phyloP scores from a whole-genome alignment of 192 early-diverging fungal species.

The Coemansia sp. region DNA sequence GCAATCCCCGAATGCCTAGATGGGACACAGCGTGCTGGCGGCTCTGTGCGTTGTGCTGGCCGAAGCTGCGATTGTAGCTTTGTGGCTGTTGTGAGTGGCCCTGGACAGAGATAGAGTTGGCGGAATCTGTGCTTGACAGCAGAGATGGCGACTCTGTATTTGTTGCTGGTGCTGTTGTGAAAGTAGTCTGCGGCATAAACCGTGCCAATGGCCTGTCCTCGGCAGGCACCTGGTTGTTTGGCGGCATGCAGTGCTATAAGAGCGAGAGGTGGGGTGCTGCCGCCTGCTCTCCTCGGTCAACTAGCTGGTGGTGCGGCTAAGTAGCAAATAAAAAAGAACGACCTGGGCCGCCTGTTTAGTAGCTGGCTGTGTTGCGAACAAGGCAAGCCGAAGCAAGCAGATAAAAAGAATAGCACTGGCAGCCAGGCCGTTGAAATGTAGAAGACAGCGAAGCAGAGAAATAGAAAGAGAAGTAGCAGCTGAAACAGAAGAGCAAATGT shows the following conservation, averaged over 20 bases:
- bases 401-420: not conserved
- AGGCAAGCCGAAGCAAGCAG: too few species aligned
- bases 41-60: not conserved
- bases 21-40: not conserved
- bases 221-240: constrained; percentile 25
- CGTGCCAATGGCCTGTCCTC: constrained; percentile 24
- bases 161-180: constrained; percentile 1
- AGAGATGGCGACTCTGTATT: not conserved
- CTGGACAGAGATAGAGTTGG: not conserved
- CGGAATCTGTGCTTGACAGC: not conserved
- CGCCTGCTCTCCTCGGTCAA: not conserved
- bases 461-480: not conserved
- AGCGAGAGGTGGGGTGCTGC: not conserved
- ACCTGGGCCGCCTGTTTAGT: not conserved
- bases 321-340: not conserved
- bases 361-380: not conserved
- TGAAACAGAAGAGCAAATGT: not conserved
- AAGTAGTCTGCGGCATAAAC: constrained; percentile 1
- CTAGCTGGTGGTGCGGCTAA: constrained; percentile 1
- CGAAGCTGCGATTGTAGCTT: not conserved
- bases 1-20: not conserved
- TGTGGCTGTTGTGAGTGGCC: not conserved
- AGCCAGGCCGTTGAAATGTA: not conserved
- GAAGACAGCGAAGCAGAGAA: too few species aligned
- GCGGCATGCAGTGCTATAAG: constrained; percentile 19